Conservation (phyloP, 2,329 filamentous ascomycete genomes). For the Pseudocercospora eumusae region DNA sequence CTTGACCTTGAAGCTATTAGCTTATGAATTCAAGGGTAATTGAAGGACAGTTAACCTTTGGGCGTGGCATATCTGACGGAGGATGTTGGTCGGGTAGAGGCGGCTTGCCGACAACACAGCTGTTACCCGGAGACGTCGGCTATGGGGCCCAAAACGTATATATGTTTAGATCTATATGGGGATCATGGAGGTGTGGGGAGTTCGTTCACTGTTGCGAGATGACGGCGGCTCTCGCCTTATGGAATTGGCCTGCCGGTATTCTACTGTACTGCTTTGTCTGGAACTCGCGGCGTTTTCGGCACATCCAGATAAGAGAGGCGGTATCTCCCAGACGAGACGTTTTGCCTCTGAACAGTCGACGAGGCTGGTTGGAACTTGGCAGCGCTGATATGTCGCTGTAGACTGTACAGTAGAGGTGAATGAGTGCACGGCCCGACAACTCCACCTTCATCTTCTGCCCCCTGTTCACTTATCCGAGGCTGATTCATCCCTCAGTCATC, state of each 20-base stretch:
- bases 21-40: slow-evolving; percentile 4
- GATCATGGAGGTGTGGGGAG: background rate
- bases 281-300: background rate
- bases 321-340: background rate
- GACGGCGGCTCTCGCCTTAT: background rate
- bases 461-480: slow-evolving; percentile 1
- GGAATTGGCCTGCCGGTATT: background rate
- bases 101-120: slow-evolving; percentile 12
- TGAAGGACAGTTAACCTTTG: slow-evolving; percentile 24
- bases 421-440: background rate
- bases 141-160: slow-evolving; percentile 9
- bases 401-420: too few relatives aligned
- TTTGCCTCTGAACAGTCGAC: background rate
- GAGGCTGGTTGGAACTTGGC: background rate
- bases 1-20: slow-evolving; percentile 21
- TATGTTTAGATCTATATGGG: background rate
- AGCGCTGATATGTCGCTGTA: too few relatives aligned
- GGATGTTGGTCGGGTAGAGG: slow-evolving; percentile 13
- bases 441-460: background rate
- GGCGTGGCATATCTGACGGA: slow-evolving; percentile 24
- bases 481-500: background rate
- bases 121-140: slow-evolving; percentile 13
- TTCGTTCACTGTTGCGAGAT: background rate
- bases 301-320: background rate
- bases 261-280: background rate